Percentiles rank a stretch among this genome's conserved stretches.
These are phyloP conservation scores for Paracoccidioides brasiliensis DNA, from an alignment of 2,329 filamentous ascomycete species.

Conservation along the genomic window DNA sequence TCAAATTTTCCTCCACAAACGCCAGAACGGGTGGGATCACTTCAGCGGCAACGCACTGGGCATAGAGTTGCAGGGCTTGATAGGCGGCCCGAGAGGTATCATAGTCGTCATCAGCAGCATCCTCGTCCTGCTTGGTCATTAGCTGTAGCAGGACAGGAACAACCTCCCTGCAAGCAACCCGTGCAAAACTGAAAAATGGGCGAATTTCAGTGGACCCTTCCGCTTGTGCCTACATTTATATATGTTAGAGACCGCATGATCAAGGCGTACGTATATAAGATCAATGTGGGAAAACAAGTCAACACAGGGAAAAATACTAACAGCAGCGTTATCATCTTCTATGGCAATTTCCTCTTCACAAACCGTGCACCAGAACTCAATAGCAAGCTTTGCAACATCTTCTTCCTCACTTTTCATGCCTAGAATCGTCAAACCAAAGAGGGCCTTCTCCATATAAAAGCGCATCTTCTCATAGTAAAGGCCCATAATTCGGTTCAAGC, in stretches of 20 bases:
- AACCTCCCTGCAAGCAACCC: conserved; percentile 84
- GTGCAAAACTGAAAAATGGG: conserved; percentile 90
- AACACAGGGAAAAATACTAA: conserved; percentile 26
- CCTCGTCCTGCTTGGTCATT: conserved; percentile 94
- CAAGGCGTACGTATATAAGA: neutral
- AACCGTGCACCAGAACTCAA: conserved; percentile 99
- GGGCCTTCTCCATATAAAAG: conserved; percentile 99
- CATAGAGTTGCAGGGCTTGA: conserved; percentile 89
- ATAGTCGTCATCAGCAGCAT: conserved; percentile 93
- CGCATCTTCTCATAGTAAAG: conserved; percentile 99
- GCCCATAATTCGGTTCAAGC: conserved; percentile 95
- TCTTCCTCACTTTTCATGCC: conserved; percentile 98
- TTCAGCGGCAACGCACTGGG: conserved; percentile 74
- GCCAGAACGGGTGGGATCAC: conserved; percentile 76
- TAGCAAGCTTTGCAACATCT: conserved; percentile 92
- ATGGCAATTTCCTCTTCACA: conserved; percentile 98
- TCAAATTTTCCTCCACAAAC: conserved; percentile 86
- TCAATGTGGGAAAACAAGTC: neutral
- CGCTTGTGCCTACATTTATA: conserved; percentile 36
- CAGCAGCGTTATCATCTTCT: conserved; percentile 86
- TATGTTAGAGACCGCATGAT: conserved; percentile 4
- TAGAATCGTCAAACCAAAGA: conserved; percentile 92
- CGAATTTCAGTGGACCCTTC: conserved; percentile 75
- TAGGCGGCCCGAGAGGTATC: conserved; percentile 91
- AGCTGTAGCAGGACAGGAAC: conserved; percentile 80